A percentile compares a stretch with the other conserved stretches of the same genome.
Evolutionary conservation across 2,329 filamentous ascomycete species (phyloP).

Genomic region (Sphaceloma murrayae): DNA sequence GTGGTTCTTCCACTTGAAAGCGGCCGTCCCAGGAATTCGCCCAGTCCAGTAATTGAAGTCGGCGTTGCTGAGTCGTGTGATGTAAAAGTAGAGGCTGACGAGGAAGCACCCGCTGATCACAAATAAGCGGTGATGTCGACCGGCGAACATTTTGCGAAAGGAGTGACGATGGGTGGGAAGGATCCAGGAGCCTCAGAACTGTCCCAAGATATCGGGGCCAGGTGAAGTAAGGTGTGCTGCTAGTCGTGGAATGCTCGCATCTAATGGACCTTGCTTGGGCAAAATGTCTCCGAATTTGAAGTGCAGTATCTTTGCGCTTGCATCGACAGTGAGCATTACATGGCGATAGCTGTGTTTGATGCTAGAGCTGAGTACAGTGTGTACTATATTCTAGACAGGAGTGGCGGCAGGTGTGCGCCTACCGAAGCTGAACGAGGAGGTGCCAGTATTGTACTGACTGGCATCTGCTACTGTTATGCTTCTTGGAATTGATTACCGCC

Average conservation of each 20-base stretch:
- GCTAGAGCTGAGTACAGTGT: too few relatives aligned
- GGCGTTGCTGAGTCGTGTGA: conserved; percentile 15
- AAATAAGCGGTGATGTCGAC: conserved; percentile 18
- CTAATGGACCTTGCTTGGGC: background rate
- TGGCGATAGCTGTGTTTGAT: too few relatives aligned
- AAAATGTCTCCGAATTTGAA: too few relatives aligned
- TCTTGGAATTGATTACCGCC: too few relatives aligned
- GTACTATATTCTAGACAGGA: too few relatives aligned
- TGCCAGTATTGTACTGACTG: too few relatives aligned
- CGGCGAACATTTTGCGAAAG: conserved; percentile 2
- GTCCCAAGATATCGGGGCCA: conserved; percentile 8
- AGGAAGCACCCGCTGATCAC: conserved; percentile 16
- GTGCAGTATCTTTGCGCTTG: too few relatives aligned
- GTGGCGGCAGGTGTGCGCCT: too few relatives aligned
- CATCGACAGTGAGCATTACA: too few relatives aligned
- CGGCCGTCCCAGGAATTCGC: background rate
- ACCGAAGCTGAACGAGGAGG: too few relatives aligned
- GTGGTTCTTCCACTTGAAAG: conserved; percentile 32
- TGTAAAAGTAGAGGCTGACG: conserved; percentile 16
- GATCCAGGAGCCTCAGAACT: background rate
- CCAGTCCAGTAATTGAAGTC: conserved; percentile 15
- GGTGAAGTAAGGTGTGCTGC: background rate
- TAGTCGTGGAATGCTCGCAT: background rate
- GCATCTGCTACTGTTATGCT: too few relatives aligned
- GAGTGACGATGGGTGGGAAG: conserved; percentile 6